phyloP scores from a whole-genome alignment of 1,139 yeast genomes.

The Zygoascus sp. region DNA sequence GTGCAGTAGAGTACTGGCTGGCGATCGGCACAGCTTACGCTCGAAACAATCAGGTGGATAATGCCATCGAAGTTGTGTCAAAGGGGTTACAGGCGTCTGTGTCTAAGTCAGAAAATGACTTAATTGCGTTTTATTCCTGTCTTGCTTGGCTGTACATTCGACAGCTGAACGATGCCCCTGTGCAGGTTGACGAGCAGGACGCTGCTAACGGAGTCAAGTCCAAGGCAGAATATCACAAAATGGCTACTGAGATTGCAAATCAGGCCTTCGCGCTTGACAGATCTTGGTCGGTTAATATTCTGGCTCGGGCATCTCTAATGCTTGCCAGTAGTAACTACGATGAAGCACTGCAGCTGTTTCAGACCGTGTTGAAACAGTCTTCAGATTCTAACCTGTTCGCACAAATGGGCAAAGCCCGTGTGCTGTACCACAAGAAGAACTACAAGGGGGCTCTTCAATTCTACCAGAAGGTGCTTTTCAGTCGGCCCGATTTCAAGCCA shows the following conservation, averaged over 20 bases:
- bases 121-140: conserved; percentile 54
- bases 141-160: conserved; percentile 71
- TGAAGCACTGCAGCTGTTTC: conserved; percentile 47
- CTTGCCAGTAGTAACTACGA: conserved; percentile 62
- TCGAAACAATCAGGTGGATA: conserved; percentile 51
- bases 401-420: conserved; percentile 77
- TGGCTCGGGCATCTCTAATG: conserved; percentile 55
- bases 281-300: conserved; percentile 45
- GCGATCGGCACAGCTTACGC: conserved; percentile 79
- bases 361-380: conserved; percentile 35
- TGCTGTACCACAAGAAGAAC: conserved; percentile 66
- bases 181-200: conserved; percentile 27
- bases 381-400: conserved; percentile 63
- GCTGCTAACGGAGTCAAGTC: conserved; percentile 19
- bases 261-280: conserved; percentile 38
- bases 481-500: conserved; percentile 69
- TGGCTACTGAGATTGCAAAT: conserved; percentile 32
- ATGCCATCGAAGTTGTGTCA: conserved; percentile 60
- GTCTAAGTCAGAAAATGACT: conserved; percentile 45
- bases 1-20: conserved; percentile 77
- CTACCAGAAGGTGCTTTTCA: conserved; percentile 75
- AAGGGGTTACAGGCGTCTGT: conserved; percentile 49
- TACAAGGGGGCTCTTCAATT: conserved; percentile 69
- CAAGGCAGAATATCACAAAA: conserved; percentile 27
- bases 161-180: conserved; percentile 40